These are phyloP conservation scores for Raffaelea arxii DNA, from an alignment of 2,329 filamentous ascomycete genomes.

Conservation along the genomic window DNA sequence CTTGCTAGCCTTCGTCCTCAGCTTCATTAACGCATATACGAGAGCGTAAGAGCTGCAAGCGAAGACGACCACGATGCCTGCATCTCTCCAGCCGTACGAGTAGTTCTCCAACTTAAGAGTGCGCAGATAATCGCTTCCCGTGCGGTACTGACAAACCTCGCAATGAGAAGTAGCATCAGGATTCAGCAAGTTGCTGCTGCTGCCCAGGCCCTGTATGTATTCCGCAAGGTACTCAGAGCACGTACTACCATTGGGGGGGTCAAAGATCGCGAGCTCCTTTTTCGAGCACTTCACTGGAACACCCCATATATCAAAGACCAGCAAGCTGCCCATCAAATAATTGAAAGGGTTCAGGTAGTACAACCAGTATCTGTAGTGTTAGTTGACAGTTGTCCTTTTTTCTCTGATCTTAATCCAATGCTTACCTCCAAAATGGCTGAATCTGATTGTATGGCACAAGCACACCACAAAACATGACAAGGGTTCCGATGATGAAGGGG, in stretches of 20 bases:
- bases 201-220: neutral
- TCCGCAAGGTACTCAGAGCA: slow-evolving; percentile 25
- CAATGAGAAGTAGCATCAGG: slow-evolving; percentile 46
- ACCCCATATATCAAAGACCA: slow-evolving; percentile 48
- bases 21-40: slow-evolving; percentile 35
- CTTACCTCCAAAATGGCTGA: slow-evolving; percentile 58
- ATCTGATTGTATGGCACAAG: slow-evolving; percentile 56
- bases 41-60: slow-evolving; percentile 40
- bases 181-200: slow-evolving; percentile 42
- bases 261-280: slow-evolving; percentile 33
- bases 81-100: slow-evolving; percentile 57
- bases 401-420: no score
- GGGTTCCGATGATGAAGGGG: slow-evolving; percentile 43
- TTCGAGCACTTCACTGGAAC: slow-evolving; percentile 37
- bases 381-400: no score
- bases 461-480: slow-evolving; percentile 65
- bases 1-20: slow-evolving; percentile 36
- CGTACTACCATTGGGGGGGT: slow-evolving; percentile 42
- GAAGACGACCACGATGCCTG: slow-evolving; percentile 48
- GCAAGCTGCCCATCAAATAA: slow-evolving; percentile 47
- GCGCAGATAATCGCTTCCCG: slow-evolving; percentile 48
- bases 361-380: no score
- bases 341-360: slow-evolving; percentile 53
- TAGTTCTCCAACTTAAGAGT: slow-evolving; percentile 51
- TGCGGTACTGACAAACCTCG: slow-evolving; percentile 48